These are phyloP conservation scores for Dissoconium aciculare DNA, from an alignment of 2,329 filamentous ascomycete species.

Conservation along the genomic window DNA sequence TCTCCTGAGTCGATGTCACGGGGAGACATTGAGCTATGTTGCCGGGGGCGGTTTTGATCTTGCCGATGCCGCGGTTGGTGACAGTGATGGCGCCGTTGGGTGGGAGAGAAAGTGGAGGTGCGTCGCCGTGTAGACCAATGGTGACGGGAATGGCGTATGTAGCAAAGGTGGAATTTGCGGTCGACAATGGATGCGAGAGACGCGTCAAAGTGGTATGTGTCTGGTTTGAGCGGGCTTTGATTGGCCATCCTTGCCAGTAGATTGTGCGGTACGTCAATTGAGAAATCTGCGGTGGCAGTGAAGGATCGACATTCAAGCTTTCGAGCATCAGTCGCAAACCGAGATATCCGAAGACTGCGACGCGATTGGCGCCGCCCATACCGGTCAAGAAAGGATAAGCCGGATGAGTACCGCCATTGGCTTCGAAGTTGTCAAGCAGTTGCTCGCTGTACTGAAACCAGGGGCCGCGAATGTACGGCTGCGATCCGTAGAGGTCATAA, in stretches of 20 bases:
- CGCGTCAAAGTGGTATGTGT: conserved; percentile 50
- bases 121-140: conserved; percentile 24
- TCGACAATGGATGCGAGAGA: conserved; percentile 32
- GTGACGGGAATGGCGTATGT: conserved; percentile 43
- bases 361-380: conserved; percentile 53
- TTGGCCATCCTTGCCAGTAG: conserved; percentile 51
- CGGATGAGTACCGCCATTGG: conserved; percentile 52
- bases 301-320: conserved; percentile 47
- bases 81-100: conserved; percentile 38
- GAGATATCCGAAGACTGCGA: conserved; percentile 52
- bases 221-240: conserved; percentile 45
- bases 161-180: conserved; percentile 41
- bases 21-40: conserved; percentile 53
- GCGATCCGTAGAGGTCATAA: conserved; percentile 47
- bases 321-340: conserved; percentile 47
- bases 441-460: conserved; percentile 62
- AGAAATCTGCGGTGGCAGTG: conserved; percentile 49
- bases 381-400: conserved; percentile 59
- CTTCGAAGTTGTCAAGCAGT: conserved; percentile 42
- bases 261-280: conserved; percentile 47
- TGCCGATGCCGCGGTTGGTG: conserved; percentile 43
- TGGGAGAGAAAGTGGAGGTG: conserved; percentile 23
- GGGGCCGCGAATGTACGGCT: conserved; percentile 50
- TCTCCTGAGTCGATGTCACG: conserved; percentile 29
- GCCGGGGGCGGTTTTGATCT: conserved; percentile 38